Evolutionary conservation across 768 basidiomycete species (phyloP), one percentile per base, ranked within the genome.

Genomic region (Hysterangium stoloniferum): DNA sequence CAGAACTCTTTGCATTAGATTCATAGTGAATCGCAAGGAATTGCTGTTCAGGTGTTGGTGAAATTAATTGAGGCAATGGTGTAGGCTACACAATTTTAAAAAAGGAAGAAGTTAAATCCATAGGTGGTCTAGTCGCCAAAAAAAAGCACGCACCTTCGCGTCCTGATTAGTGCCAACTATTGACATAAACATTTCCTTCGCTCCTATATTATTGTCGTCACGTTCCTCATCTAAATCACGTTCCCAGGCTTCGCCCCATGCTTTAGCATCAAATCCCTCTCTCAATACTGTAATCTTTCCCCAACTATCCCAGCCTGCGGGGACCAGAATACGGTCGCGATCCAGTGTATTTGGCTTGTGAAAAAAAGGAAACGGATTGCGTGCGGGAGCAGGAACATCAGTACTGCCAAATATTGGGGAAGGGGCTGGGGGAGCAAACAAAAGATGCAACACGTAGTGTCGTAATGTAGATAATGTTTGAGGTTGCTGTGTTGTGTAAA

Each of bases 241-340:
- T 56, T 87, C 86, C 84, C 82, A 90, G 34, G 80, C 84, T 52
- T 86, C 84, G 3, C 82, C 85, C 81, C 84, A 86, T 41, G 71
- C 61, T 54, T 79, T 82, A 1, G 87, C 81, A 47, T 96, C 92
- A 58, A 97, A 99, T 1, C 88, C 88, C 34, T 98, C 96, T 50
- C 92, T 70, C 48, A 98, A 68, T 1, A 97, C 85, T 2, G 76
- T 72, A 52, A 97, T 95, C 71, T 97, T 98, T 0, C 94, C 93
- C 88, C 91, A 96, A 57, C 87, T 90, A 62, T 98, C 96, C 96
- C 96, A 99, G 1, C 96, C 96, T 1, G 90, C 79, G 1, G 95
- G 96, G 5, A 98, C 82, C 37, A 96, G 79, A 45, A 97, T 84
- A 11, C 80, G 83, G 60, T 97, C 94, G 28, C 96, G 81, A 62